Base-by-base conservation (phyloP, 495 filamentous ascomycete species). In the Penicillium riverlandense region DNA sequence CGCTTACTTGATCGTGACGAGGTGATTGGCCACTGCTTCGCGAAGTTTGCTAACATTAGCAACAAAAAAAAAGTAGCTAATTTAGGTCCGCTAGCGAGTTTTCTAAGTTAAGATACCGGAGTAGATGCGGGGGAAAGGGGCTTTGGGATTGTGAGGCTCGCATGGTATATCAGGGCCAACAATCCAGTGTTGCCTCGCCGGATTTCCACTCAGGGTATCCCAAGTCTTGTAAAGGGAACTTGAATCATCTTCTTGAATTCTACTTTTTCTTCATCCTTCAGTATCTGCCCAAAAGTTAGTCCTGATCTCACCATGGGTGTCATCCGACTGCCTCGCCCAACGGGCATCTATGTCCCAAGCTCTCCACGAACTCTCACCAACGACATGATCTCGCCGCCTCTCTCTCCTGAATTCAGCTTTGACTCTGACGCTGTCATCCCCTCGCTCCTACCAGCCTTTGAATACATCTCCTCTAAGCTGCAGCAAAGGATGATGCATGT, bases 391-490 rank as follows among this genome's bases (percentile, higher is more conserved):
- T 70, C 69, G 6, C 58, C 63, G 14, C 67, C 69, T 8, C 62
- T 71, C n/a, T 66, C 67, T 11, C 60, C 69, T 0, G 57, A 61
- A 39, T 69, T 73, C 51, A 66, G 58, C 40, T 66, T 67, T 30
- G 67, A 73, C 45, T 54, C 69, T 7, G 69, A 70, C 36, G 65
- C 59, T 6, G 52, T 71, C 6, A 58, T 61, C 7, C 60, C 65
- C 1, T 69, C 67, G 7, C 62, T 69, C 43, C 38, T 75, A 16
- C 73, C 73, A 7, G 69, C 67, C 9, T 57, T 77, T 11, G 67
- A 71, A 29, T 75, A 72, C 44, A 70, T 77, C 39, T 74, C 73
- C 37, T 51, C 50, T 39, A 75, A 71, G 41, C 58, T 77, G 0
- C 59, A 67, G 43, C 64, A 72, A 52, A 62, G 59, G 46, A 62